Evolutionary conservation across 345 rosid species (phyloP), one percentile per base, ranked within the genome.

Genomic region (Citrus maxima): DNA sequence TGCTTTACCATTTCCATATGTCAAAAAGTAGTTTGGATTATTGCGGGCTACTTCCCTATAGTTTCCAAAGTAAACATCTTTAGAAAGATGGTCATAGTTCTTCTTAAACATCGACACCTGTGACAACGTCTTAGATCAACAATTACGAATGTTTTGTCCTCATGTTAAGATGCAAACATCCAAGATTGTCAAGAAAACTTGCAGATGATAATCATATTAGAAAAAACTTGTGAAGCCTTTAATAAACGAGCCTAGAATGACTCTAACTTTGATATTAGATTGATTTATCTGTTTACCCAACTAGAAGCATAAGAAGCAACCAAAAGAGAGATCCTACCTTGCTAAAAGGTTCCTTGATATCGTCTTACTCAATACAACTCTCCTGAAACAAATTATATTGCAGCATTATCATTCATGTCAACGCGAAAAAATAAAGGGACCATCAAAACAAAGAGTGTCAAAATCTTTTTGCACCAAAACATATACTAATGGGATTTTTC

Each of bases 101-200:
- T 88, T 94, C 88, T 94, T 93, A 85, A 94, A 96, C 98, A 94
- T 87, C 40, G 98, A 94, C 32, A 96, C 92, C 98, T 94, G 77
- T n/a, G 79, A 58, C 75, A 80, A 73, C 37, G 78, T 66, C 78
- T 40, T 60, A 51, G 61, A 54, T 28, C n/a, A 46, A 28, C 54
- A 56, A 10, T 63, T 28, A 55, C 51, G 1, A 49, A 75, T 27
- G 30, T 58, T 58, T 27, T 7, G 59, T 28, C 55, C 30, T 22
- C 12, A 22, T 5, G 27, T 46, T 12, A 38, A 61, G 25, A 63
- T 9, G 21, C 24, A 75, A 24, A 25, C 35, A 49, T 61, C 68
- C 55, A 74, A 42, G 14, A 42, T 13, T 42, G 14, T 42, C 14
- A 10, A 42, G 14, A 42, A 42, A 42, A 42, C 49, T 42, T 10